A percentile compares a stretch with the other conserved stretches of the same genome.
Evolutionary conservation across 441 rosid species (phyloP).

Genomic region (Arabidopsis lyrata): DNA sequence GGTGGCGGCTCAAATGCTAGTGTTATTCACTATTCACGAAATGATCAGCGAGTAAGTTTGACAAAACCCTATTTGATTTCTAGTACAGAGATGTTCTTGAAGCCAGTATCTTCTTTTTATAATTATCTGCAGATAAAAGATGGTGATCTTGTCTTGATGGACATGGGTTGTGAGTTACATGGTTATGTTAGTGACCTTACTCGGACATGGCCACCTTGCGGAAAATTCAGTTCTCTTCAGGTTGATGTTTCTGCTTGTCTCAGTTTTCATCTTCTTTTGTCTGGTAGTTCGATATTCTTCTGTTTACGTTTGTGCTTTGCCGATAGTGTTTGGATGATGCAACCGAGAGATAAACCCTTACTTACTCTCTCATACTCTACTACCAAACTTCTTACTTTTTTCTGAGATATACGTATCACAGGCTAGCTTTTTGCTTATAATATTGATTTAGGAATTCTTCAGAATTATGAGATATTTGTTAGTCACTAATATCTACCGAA

Average conservation of each 20-base stretch:
- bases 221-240: slow-evolving; percentile 78
- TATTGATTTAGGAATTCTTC: not conserved
- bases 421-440: not conserved
- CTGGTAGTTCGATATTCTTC: slow-evolving; percentile 8
- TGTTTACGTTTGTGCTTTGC: not conserved
- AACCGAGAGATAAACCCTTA: not conserved
- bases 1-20: slow-evolving; percentile 93
- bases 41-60: slow-evolving; percentile 81
- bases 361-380: not conserved
- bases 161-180: slow-evolving; percentile 96
- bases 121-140: slow-evolving; percentile 64
- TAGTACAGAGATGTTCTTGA: slow-evolving; percentile 32
- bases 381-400: not conserved
- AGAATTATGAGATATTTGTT: not conserved
- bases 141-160: slow-evolving; percentile 95
- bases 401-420: not conserved
- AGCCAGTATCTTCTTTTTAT: slow-evolving; percentile 17
- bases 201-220: slow-evolving; percentile 96
- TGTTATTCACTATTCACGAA: slow-evolving; percentile 94
- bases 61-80: slow-evolving; percentile 7
- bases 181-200: slow-evolving; percentile 97
- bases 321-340: not conserved
- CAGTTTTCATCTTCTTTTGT: slow-evolving; percentile 7
- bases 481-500: not conserved
- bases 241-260: slow-evolving; percentile 49